These are phyloP conservation scores for Edaphochlamys debaryana DNA, from an alignment of 139 green algal species.

Conservation along the genomic window DNA sequence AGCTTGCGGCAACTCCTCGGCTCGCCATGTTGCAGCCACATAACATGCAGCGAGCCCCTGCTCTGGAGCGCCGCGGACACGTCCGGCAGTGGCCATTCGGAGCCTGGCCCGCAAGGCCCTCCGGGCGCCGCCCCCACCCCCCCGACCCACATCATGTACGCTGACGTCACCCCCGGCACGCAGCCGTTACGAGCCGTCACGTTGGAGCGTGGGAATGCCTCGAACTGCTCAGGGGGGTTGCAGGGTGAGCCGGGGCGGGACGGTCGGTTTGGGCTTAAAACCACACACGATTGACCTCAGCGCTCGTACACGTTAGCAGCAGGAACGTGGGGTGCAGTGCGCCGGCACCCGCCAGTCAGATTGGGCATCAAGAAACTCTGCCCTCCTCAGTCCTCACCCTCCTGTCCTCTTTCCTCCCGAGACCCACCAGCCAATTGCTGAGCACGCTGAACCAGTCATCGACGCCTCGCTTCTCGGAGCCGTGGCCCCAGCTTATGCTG, in stretches of 20 bases:
- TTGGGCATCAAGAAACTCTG: too few relatives aligned
- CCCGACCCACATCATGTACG: conserved; percentile 28
- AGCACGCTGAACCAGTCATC: conserved; percentile 35
- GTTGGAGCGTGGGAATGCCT: conserved; percentile 8
- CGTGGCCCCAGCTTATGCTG: conserved; percentile 37
- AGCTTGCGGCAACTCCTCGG: too few relatives aligned
- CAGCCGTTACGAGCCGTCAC: conserved; percentile 35
- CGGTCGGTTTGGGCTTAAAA: too few relatives aligned
- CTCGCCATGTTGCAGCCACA: too few relatives aligned
- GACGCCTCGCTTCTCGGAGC: not conserved
- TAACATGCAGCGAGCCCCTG: too few relatives aligned
- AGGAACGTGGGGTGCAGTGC: not conserved
- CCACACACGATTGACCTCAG: too few relatives aligned
- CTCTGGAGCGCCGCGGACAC: too few relatives aligned
- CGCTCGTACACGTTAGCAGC: too few relatives aligned
- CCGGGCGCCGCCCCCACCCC: not conserved
- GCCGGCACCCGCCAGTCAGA: too few relatives aligned
- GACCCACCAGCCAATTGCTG: conserved; percentile 32
- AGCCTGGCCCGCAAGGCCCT: not conserved
- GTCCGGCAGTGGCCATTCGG: too few relatives aligned
- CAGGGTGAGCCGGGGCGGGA: not conserved
- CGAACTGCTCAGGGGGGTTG: not conserved
- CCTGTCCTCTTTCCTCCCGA: too few relatives aligned
- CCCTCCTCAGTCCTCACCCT: too few relatives aligned
- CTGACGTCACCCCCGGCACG: conserved; percentile 3